phyloP scores from a whole-genome alignment of 139 green algal genomes.

The Haematococcus lacustris region DNA sequence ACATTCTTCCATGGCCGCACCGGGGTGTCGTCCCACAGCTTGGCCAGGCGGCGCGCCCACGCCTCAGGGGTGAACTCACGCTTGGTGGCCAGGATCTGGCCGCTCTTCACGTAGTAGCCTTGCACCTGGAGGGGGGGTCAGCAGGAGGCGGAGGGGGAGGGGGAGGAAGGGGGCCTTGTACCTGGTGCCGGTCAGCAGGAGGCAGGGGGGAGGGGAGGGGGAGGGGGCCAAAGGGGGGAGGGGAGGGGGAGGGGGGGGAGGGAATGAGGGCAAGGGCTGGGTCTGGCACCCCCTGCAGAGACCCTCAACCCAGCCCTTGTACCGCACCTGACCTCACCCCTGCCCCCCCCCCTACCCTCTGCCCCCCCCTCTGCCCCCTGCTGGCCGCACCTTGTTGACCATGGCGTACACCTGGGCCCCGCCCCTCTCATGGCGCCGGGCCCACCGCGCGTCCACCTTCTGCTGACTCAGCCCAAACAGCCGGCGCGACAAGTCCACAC shows the following conservation, averaged over 20 bases:
- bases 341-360: too few species aligned
- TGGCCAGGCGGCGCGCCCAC: constrained; percentile 2
- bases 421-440: constrained; percentile 12
- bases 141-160: too few species aligned
- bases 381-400: constrained; percentile 12
- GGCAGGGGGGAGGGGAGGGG: too few species aligned
- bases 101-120: constrained; percentile 21
- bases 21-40: constrained; percentile 14
- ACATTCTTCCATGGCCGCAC: constrained; percentile 9
- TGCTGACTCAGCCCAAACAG: neutral
- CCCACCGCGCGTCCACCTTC: constrained; percentile 1
- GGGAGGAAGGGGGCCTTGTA: too few species aligned
- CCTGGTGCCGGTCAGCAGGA: too few species aligned
- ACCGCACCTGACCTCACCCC: too few species aligned
- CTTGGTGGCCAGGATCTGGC: constrained; percentile 19
- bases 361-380: too few species aligned
- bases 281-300: too few species aligned
- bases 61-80: constrained; percentile 14
- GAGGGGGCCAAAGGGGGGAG: too few species aligned
- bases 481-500: neutral
- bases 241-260: too few species aligned
- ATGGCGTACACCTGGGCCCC: constrained; percentile 8
- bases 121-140: constrained; percentile 1
- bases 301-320: too few species aligned
- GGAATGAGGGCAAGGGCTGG: too few species aligned